Conservation (phyloP, 192 early-diverging fungal species). For the Spizellomyces punctatus region DNA sequence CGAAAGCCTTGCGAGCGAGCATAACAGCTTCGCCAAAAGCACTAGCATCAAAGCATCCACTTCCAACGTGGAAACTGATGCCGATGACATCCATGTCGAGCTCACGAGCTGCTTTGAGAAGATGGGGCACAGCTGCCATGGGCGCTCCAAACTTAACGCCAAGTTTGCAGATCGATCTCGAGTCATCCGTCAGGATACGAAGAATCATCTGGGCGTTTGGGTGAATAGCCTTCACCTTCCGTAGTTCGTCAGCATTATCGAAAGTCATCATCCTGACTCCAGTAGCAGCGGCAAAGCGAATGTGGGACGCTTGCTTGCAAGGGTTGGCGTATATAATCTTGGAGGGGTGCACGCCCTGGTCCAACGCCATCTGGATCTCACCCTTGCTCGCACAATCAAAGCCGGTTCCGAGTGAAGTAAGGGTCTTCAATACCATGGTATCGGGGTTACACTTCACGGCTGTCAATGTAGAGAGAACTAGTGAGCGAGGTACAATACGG, state of each 20-base stretch:
- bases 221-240: constrained; percentile 84
- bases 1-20: constrained; percentile 86
- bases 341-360: constrained; percentile 68
- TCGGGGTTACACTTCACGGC: constrained; percentile 99
- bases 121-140: constrained; percentile 60
- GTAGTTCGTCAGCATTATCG: constrained; percentile 97
- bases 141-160: constrained; percentile 97
- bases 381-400: constrained; percentile 98
- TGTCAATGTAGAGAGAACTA: constrained; percentile 32
- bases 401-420: constrained; percentile 80
- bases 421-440: constrained; percentile 75
- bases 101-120: constrained; percentile 76
- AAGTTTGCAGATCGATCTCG: constrained; percentile 85
- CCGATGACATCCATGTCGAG: constrained; percentile 89
- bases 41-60: constrained; percentile 86
- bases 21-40: constrained; percentile 90
- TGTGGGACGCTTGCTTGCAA: constrained; percentile 97
- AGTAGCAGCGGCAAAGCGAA: constrained; percentile 77
- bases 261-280: constrained; percentile 95
- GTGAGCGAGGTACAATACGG: constrained; percentile 4
- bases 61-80: constrained; percentile 93
- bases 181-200: constrained; percentile 94
- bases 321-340: constrained; percentile 98
- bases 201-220: constrained; percentile 88
- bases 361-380: constrained; percentile 85